A percentile compares a stretch with the other conserved stretches of the same genome.
Evolutionary conservation across 106 monocot species (phyloP).

Genomic region (Amphibolis antarctica): DNA sequence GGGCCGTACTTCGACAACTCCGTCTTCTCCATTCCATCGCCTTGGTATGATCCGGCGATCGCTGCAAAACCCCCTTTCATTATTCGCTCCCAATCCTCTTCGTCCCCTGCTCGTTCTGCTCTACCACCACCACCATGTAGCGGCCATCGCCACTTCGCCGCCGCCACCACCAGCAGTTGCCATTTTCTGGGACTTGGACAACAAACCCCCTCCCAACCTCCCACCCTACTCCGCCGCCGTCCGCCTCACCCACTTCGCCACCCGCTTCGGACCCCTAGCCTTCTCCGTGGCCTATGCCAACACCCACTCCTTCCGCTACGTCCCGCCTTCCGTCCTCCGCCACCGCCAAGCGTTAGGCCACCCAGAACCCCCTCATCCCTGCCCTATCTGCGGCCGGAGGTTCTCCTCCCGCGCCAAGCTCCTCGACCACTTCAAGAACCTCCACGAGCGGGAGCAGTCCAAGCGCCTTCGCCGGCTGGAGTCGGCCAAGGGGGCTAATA

Average conservation of each 20-base stretch:
- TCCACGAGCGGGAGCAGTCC: conserved; percentile 13
- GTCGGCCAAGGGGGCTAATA: conserved; percentile 1
- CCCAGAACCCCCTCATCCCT: background rate
- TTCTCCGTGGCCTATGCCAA: conserved; percentile 1
- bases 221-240: background rate
- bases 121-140: background rate
- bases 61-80: background rate
- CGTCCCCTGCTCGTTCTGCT: background rate
- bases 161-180: background rate
- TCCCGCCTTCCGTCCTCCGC: background rate
- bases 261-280: conserved; percentile 2
- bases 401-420: background rate
- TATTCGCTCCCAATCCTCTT: background rate
- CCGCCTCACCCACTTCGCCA: conserved; percentile 6
- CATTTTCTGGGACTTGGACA: conserved; percentile 8
- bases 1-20: too few species aligned
- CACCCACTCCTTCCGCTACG: background rate
- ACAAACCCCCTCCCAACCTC: conserved; percentile 1
- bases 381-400: conserved; percentile 7
- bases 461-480: conserved; percentile 7
- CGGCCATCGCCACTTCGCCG: background rate
- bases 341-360: background rate
- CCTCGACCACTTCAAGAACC: conserved; percentile 6
- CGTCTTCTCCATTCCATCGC: too few species aligned
- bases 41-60: too few species aligned